These are phyloP conservation scores for Naganishia sp. DNA, from an alignment of 1,284 basidiomycete genomes.

Conservation along the genomic window DNA sequence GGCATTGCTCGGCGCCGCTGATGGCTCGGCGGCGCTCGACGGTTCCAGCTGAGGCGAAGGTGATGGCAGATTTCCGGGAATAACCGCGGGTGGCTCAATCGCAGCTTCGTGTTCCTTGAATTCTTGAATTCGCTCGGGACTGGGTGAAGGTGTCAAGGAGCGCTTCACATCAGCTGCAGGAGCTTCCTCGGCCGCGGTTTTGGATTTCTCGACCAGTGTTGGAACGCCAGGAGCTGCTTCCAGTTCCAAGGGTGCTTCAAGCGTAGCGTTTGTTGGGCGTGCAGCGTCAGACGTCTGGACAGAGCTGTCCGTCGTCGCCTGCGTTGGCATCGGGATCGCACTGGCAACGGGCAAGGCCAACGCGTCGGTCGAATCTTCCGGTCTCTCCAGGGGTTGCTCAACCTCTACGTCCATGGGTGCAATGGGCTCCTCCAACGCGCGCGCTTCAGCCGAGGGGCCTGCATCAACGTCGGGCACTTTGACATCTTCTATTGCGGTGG, in stretches of 20 bases:
- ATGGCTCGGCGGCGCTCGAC: background rate
- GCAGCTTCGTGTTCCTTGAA: constrained; percentile 14
- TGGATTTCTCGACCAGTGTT: background rate
- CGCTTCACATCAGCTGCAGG: background rate
- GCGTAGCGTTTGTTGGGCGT: too few relatives aligned
- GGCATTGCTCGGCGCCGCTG: constrained; percentile 11
- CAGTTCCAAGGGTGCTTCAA: background rate
- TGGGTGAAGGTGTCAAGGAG: constrained; percentile 13
- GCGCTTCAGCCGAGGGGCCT: background rate
- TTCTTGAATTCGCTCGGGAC: constrained; percentile 14
- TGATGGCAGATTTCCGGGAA: constrained; percentile 20
- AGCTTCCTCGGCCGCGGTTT: background rate
- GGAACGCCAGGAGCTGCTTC: background rate
- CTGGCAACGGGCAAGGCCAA: constrained; percentile 23
- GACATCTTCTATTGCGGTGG: background rate
- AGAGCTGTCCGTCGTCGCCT: background rate
- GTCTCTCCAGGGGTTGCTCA: constrained; percentile 3
- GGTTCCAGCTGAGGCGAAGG: constrained; percentile 15
- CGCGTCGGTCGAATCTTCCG: constrained; percentile 7
- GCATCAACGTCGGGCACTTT: background rate
- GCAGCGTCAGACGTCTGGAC: background rate
- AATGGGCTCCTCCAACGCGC: background rate
- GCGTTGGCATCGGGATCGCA: constrained; percentile 2
- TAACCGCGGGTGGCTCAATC: background rate
- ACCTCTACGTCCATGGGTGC: constrained; percentile 4